These are phyloP conservation scores for Neopestalotiopsis sp. DNA, from an alignment of 2,329 filamentous ascomycete genomes.

Conservation along the genomic window DNA sequence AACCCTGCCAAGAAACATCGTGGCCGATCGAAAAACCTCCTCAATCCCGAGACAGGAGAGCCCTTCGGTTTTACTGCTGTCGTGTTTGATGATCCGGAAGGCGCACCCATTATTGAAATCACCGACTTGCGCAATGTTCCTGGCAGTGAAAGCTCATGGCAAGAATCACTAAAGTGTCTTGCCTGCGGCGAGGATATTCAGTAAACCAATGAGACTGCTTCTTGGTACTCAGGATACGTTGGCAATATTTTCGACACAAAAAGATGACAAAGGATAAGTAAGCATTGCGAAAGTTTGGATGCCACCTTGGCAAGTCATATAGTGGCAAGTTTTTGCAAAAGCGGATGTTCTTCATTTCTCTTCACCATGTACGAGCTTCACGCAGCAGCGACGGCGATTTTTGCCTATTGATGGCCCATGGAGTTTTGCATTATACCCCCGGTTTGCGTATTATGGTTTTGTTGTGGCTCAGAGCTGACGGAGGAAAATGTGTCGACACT, in stretches of 20 bases:
- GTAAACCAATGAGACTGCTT: not conserved
- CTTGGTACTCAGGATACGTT: too few species aligned
- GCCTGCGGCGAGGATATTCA: constrained; percentile 55
- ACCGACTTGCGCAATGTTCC: constrained; percentile 55
- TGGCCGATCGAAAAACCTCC: constrained; percentile 47
- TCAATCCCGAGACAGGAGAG: constrained; percentile 36
- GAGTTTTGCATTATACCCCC: constrained; percentile 1
- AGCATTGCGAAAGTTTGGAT: not conserved
- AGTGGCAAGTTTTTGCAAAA: not conserved
- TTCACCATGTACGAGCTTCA: not conserved
- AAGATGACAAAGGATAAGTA: not conserved
- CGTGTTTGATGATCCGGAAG: constrained; percentile 49
- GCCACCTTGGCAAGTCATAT: not conserved
- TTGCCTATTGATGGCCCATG: not conserved
- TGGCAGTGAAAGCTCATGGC: constrained; percentile 59
- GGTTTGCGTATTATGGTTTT: not conserved
- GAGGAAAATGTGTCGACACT: too few species aligned
- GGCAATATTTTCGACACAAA: not conserved
- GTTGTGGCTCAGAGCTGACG: not conserved
- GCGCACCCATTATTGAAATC: constrained; percentile 57
- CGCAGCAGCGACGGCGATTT: not conserved
- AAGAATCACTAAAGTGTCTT: constrained; percentile 56
- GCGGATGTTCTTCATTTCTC: not conserved
- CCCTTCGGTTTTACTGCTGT: constrained; percentile 55
- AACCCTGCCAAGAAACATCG: constrained; percentile 35